Percentiles rank a stretch among this genome's conserved stretches.
Conservation (phyloP, 1,284 basidiomycete species). For the Takashimella koratensis region DNA sequence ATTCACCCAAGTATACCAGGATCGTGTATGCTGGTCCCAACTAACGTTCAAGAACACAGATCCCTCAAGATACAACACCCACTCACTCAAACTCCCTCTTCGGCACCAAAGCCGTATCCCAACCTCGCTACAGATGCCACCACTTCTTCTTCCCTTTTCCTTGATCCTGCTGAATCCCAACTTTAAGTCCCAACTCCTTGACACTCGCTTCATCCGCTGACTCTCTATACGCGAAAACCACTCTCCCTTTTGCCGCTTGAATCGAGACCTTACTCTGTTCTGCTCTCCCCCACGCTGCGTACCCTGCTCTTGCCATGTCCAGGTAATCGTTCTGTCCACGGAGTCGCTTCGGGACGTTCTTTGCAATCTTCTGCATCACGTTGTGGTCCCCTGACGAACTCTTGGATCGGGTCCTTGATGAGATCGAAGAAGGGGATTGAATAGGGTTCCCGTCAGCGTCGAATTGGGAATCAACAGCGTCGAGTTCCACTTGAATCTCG, state of each 20-base stretch:
- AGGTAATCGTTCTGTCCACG: slow-evolving; percentile 26
- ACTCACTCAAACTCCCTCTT: neutral
- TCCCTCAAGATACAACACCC: neutral
- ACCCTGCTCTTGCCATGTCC: slow-evolving; percentile 26
- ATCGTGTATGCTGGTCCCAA: neutral
- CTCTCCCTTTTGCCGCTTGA: slow-evolving; percentile 23
- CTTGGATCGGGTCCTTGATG: slow-evolving; percentile 1
- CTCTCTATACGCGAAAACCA: slow-evolving; percentile 10
- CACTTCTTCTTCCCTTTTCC: neutral
- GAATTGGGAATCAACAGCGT: neutral
- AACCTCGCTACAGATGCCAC: neutral
- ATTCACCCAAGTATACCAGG: neutral
- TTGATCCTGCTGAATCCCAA: neutral
- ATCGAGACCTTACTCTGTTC: slow-evolving; percentile 30
- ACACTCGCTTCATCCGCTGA: neutral
- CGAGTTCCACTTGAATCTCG: neutral
- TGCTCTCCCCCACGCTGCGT: slow-evolving; percentile 15
- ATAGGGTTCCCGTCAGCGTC: neutral
- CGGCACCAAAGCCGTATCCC: neutral
- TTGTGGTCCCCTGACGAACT: slow-evolving; percentile 15
- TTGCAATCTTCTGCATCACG: slow-evolving; percentile 16
- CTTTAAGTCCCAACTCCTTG: neutral
- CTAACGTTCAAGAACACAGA: slow-evolving; percentile 1
- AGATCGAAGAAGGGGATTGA: slow-evolving; percentile 1
- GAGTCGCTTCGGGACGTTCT: slow-evolving; percentile 26